Base-by-base conservation (phyloP, 768 basidiomycete species). In the Boletus sp. region DNA sequence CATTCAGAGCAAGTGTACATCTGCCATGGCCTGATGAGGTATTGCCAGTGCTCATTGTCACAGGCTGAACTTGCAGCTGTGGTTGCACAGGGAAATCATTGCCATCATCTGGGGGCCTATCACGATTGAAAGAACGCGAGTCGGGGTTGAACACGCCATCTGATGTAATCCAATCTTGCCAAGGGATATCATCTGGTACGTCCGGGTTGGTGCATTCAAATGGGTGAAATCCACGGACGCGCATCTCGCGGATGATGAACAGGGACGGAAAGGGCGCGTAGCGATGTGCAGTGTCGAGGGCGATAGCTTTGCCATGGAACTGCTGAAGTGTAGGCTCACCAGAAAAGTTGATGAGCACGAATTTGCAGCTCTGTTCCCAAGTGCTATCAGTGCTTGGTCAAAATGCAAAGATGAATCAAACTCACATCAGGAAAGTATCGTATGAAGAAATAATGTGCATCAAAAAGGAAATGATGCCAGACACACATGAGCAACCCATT, bases 401-500 rank as follows among this genome's bases (percentile, higher is more conserved):
- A 33, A 9, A 37, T n/a, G 3, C 7, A 17, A n/a, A 37, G 35
- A 37, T 37, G 2, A n/a, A n/a, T 37, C 6, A 37, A 37, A n/a
- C 37, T 37, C n/a, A n/a, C 37, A n/a, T 37, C 37, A 37, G 37
- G 37, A 5, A 37, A 37, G 17, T 8, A 37, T 37, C 15, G 7
- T 8, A 37, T 37, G 9, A 37, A 37, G n/a, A 37, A 37, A n/a
- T 1, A 0, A 8, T 37, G 4, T n/a, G 0, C 9, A 8, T 37
- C 8, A 7, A 37, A 37, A 17, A 0, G 1, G 0, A 0, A 0
- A 13, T 5, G 13, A 33, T 33, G 32, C 13, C 5, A 5, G 11
- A 13, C 1, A 14, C 32, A 37, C 37, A 37, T n/a, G 9, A 37
- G 17, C 37, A 37, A 3, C 17, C 37, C 37, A 37, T 37, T 37